These are phyloP conservation scores for Suillus lakei DNA, from an alignment of 768 basidiomycete species.

Conservation along the genomic window DNA sequence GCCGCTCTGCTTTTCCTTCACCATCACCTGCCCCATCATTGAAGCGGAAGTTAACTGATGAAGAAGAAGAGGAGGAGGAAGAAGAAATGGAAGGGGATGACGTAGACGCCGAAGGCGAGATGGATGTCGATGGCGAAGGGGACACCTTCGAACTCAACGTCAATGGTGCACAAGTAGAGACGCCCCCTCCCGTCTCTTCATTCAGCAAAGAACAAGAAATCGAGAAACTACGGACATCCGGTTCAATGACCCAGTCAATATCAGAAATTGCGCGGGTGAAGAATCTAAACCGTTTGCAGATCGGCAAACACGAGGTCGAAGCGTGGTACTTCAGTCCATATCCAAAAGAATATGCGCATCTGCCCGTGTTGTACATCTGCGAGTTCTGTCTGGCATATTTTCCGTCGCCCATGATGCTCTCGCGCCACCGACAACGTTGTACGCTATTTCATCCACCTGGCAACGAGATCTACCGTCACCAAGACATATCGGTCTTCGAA, in stretches of 20 bases:
- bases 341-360: constrained; percentile 96
- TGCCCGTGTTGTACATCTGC: constrained; percentile 95
- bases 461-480: constrained; percentile 98
- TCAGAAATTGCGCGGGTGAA: constrained; percentile 98
- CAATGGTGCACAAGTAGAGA: constrained; percentile 49
- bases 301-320: constrained; percentile 95
- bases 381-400: constrained; percentile 97
- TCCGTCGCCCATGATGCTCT: constrained; percentile 88
- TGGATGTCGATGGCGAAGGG: constrained; percentile 68
- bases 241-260: constrained; percentile 98
- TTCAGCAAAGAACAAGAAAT: constrained; percentile 99
- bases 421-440: constrained; percentile 90
- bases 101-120: constrained; percentile 54
- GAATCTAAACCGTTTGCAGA: constrained; percentile 95
- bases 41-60: constrained; percentile 72
- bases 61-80: constrained; percentile 66
- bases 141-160: constrained; percentile 73
- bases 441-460: constrained; percentile 93
- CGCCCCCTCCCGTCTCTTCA: constrained; percentile 55
- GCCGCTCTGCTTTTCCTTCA: constrained; percentile 44
- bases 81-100: constrained; percentile 58
- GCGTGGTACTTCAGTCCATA: constrained; percentile 99
- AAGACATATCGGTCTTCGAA: constrained; percentile 97
- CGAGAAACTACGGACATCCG: constrained; percentile 95
- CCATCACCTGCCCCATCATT: constrained; percentile 64